Percentiles rank a stretch among this genome's conserved stretches.
Conservation (phyloP, 140 eudicot genomes). For the Bidens hawaiensis region DNA sequence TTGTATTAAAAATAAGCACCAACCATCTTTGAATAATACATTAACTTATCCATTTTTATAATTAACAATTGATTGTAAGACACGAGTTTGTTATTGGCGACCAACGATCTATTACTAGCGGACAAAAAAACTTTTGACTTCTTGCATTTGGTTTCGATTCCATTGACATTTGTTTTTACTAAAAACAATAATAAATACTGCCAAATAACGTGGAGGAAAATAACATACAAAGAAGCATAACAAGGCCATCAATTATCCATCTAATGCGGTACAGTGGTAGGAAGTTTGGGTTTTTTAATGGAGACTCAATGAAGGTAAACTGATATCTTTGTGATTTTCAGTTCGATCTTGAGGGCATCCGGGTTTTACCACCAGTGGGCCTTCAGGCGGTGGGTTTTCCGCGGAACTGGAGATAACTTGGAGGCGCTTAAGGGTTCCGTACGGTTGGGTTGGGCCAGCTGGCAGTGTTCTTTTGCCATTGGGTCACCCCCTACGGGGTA, state of each 20-base stretch:
- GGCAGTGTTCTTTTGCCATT: too few relatives aligned
- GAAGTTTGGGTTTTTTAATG: too few relatives aligned
- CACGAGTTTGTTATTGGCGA: slow-evolving; percentile 17
- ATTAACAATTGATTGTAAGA: slow-evolving; percentile 1
- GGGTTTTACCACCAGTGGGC: too few relatives aligned
- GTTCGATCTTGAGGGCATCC: too few relatives aligned
- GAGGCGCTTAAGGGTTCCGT: too few relatives aligned
- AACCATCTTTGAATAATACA: slow-evolving; percentile 10
- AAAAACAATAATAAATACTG: background rate
- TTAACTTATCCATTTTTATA: background rate
- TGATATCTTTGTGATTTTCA: too few relatives aligned
- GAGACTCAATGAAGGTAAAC: too few relatives aligned
- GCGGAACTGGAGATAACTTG: too few relatives aligned
- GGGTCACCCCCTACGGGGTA: too few relatives aligned
- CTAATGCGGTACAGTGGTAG: too few relatives aligned
- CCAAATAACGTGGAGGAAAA: background rate
- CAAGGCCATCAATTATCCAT: background rate
- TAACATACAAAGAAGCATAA: background rate
- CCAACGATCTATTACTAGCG: background rate
- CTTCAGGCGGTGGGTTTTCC: too few relatives aligned
- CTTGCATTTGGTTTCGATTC: background rate
- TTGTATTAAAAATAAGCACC: background rate
- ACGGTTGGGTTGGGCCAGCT: too few relatives aligned
- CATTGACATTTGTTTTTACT: background rate
- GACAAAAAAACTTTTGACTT: slow-evolving; percentile 14